A percentile compares a stretch with the other conserved stretches of the same genome.
These are phyloP conservation scores for Pseudozyma thailandica DNA, from an alignment of 1,284 basidiomycete species.

Conservation along the genomic window DNA sequence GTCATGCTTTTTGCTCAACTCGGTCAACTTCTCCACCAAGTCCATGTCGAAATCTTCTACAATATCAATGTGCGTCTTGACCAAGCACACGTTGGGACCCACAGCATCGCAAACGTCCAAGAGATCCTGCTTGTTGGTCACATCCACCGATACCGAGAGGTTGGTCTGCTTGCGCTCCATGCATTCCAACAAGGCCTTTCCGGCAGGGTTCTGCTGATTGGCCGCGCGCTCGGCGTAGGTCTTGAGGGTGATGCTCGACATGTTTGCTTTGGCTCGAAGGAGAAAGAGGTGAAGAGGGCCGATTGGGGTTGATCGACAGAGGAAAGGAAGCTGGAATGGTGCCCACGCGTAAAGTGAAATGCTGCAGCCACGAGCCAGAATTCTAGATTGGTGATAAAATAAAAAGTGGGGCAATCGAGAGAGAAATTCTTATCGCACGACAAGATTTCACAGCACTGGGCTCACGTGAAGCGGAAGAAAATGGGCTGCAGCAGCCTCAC, in stretches of 20 bases:
- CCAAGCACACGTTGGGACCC: slow-evolving; percentile 87
- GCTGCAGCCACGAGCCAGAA: background rate
- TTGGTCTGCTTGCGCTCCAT: slow-evolving; percentile 91
- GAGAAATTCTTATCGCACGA: slow-evolving; percentile 37
- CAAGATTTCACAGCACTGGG: background rate
- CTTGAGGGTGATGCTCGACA: slow-evolving; percentile 44
- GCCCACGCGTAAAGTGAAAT: too few species aligned
- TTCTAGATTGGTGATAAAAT: background rate
- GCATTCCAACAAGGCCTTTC: slow-evolving; percentile 75
- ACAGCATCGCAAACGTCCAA: slow-evolving; percentile 87
- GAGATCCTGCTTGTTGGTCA: slow-evolving; percentile 82
- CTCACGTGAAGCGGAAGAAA: slow-evolving; percentile 41
- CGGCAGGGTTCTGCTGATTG: slow-evolving; percentile 57
- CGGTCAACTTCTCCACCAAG: slow-evolving; percentile 78
- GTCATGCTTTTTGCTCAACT: slow-evolving; percentile 82
- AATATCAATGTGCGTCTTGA: slow-evolving; percentile 99
- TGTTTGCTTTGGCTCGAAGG: background rate
- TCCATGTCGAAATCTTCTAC: slow-evolving; percentile 87
- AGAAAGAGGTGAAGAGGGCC: slow-evolving; percentile 6
- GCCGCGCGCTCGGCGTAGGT: slow-evolving; percentile 57
- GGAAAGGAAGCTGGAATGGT: slow-evolving; percentile 8
- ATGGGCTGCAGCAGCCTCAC: background rate
- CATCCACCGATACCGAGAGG: slow-evolving; percentile 94
- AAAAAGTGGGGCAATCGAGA: background rate
- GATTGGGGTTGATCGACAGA: slow-evolving; percentile 39